Conservation (phyloP, 306 rosid genomes). For the Crotalaria pallida region DNA sequence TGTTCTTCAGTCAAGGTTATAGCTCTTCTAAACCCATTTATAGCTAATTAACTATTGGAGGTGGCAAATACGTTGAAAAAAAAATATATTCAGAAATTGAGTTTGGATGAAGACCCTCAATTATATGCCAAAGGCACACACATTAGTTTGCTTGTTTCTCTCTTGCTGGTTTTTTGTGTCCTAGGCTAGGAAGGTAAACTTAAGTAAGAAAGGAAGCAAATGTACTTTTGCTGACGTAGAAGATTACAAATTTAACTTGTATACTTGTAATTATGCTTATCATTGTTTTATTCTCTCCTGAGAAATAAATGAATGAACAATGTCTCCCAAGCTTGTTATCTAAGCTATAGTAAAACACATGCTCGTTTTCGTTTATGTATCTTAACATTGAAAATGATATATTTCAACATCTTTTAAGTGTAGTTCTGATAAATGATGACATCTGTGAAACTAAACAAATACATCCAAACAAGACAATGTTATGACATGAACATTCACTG, state of each 20-base stretch:
- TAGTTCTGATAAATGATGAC: conserved; percentile 2
- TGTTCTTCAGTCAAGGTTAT: no score
- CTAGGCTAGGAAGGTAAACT: background rate
- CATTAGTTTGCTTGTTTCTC: conserved; percentile 1
- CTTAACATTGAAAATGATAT: background rate
- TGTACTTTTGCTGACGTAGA: background rate
- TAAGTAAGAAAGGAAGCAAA: background rate
- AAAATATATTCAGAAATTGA: no score
- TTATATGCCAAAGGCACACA: no score
- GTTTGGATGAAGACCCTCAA: no score
- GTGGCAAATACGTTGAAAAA: no score
- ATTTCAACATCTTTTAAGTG: background rate
- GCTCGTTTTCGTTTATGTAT: background rate
- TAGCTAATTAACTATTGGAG: no score
- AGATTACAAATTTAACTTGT: background rate
- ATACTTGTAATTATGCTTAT: background rate
- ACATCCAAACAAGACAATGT: background rate
- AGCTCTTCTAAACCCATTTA: no score
- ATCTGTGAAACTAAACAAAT: background rate
- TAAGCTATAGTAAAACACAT: background rate
- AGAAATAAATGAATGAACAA: background rate
- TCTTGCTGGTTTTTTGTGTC: background rate
- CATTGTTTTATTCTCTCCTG: background rate
- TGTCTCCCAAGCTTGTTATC: conserved; percentile 2
- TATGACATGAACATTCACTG: background rate